Percentiles rank a stretch among this genome's conserved stretches.
Conservation (phyloP, 2,329 filamentous ascomycete genomes). For the Nakataea oryzae region DNA sequence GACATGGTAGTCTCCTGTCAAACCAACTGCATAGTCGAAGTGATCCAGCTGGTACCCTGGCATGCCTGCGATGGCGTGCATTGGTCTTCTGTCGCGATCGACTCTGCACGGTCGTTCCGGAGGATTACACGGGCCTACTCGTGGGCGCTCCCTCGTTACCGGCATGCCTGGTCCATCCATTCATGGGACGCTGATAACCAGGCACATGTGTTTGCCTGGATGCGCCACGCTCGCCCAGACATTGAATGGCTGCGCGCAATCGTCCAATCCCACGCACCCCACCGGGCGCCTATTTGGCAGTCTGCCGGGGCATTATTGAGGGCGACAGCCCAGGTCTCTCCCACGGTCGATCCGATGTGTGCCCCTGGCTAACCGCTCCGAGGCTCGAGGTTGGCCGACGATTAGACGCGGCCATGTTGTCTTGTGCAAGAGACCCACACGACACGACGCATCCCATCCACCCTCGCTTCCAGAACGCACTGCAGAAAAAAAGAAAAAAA, state of each 20-base stretch:
- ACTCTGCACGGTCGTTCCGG: not conserved
- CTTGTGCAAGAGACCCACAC: not conserved
- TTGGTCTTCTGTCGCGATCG: not conserved
- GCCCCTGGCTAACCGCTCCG: not conserved
- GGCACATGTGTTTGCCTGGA: no score
- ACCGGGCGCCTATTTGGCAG: not conserved
- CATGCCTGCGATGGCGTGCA: not conserved
- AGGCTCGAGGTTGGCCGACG: not conserved
- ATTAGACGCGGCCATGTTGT: not conserved
- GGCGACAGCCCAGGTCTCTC: not conserved
- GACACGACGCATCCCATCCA: not conserved
- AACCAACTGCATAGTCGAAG: not conserved
- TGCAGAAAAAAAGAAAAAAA: no score
- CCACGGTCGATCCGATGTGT: not conserved
- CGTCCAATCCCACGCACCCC: not conserved
- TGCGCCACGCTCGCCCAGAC: not conserved
- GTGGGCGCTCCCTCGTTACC: no score
- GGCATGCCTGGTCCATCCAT: not conserved
- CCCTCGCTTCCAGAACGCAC: no score
- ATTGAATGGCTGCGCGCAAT: no score
- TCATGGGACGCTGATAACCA: not conserved
- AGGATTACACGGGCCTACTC: not conserved
- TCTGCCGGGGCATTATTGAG: not conserved
- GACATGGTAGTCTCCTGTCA: not conserved
- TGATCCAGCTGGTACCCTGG: not conserved